Evolutionary conservation across 2,329 filamentous ascomycete genomes (phyloP), one percentile per base, ranked within the genome.

Genomic region (Alternaria brassicae): DNA sequence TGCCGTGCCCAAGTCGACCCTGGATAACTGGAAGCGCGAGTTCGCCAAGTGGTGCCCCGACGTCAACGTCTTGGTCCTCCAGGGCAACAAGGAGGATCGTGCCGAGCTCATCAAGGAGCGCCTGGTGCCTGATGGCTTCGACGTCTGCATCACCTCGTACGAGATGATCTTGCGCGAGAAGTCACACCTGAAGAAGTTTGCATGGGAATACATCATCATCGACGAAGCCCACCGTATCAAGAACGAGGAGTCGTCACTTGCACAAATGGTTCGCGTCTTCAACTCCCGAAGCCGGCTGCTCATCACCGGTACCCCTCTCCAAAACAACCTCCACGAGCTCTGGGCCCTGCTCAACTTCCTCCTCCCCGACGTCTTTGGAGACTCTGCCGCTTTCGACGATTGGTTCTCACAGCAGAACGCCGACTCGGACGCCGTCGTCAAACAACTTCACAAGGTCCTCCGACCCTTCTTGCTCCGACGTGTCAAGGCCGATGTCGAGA

Each of bases 161-260:
- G 95, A 99, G 78, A 98, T 99, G 94, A 93, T 99, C 60, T 84
- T 99, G 12, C 88, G 95, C 58, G 95, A 99, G 76, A 98, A 99
- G 81, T 84, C 91, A 1, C 92, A 97, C 69, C 80, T 99, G 67
- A 97, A 95, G 81, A 98, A 98, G 78, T 96, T 99, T 77, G 93
- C 95, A 0, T 99, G 95, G 95, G 94, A 99, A 78, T 99, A 99
- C 79, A 99, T 99, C 78, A 97, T 99, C 69, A 97, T 99, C 65
- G 95, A 99, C 72, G 95, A 99, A 74, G 89, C 95, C 2, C 95
- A 99, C 79, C 92, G 95, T 61, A 99, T 99, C 86, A 99, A 99
- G 83, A 99, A 99, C 79, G 95, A 99, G 76, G 93, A 98, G 78
- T 99, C 95, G 0, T 97, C 95, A 0, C 84, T 99, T 3, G 93